These are phyloP conservation scores for Jatropha podagrica DNA, from an alignment of 441 rosid genomes.

Conservation along the genomic window DNA sequence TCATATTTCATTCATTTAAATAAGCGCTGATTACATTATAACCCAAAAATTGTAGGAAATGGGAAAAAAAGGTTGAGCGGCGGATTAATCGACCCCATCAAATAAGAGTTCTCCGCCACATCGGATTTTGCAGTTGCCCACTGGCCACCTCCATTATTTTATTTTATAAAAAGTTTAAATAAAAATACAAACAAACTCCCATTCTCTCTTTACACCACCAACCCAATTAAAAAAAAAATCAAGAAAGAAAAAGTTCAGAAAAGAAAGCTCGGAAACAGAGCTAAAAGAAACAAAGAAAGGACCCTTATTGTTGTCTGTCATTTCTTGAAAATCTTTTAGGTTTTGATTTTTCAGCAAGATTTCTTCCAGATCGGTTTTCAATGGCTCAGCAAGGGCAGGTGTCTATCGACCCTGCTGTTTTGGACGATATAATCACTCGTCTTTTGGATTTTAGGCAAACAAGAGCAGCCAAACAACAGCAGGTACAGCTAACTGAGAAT, in stretches of 20 bases:
- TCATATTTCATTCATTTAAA: no score
- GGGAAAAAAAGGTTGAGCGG: no score
- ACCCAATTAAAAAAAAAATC: background rate
- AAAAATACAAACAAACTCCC: no score
- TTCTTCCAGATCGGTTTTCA: constrained; percentile 4
- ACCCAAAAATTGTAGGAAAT: no score
- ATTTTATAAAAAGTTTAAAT: no score
- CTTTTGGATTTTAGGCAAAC: constrained; percentile 68
- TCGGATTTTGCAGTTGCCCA: no score
- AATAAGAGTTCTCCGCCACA: no score
- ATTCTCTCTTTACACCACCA: background rate
- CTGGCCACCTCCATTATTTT: no score
- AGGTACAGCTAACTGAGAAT: constrained; percentile 74
- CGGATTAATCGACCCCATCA: no score
- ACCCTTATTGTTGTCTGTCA: background rate
- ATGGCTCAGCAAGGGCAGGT: constrained; percentile 60
- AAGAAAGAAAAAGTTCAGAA: background rate
- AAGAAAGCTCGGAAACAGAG: background rate
- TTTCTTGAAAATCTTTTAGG: background rate
- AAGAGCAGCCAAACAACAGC: constrained; percentile 60
- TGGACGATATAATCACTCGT: constrained; percentile 73
- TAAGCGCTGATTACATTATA: no score
- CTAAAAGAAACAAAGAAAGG: background rate
- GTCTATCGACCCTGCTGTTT: constrained; percentile 54
- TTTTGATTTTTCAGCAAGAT: background rate